Base-by-base conservation (phyloP, 2,329 filamentous ascomycete genomes). In the Exophiala oligosperma region DNA sequence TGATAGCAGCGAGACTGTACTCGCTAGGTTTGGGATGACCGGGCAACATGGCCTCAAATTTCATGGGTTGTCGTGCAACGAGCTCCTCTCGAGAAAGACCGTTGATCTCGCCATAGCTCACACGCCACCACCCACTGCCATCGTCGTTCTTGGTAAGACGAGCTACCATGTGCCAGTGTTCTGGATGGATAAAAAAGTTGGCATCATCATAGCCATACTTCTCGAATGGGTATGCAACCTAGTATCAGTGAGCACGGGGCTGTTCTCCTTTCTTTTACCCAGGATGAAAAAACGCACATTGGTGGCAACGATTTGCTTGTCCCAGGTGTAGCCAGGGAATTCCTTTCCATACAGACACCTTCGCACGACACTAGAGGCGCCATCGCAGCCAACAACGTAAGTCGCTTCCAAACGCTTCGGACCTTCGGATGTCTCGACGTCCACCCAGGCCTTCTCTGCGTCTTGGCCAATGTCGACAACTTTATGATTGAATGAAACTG, bases 161-260 rank as follows among this genome's bases (percentile, higher is more conserved):
- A 2, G 84, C 84, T 1, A 82, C 83, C 83, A 87, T 85, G 73
- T 83, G 75, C 70, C 83, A 87, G 66, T 88, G 76, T 26, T 82
- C 79, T 0, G 84, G 84, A 62, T 88, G 79, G 32, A 87, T 77
- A 63, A 85, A 82, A 68, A 86, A 86, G 68, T 65, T 61, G 47
- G 60, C 56, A 52, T 65, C 63, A 23, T 64, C 56, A 35, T 62
- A 65, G 54, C 63, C 63, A 21, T 57, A 63, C 50, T 65, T 62
- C 23, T 65, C 63, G 24, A 65, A 62, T 11, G 58, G 58, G 44
- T 62, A 64, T 9, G 56, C 38, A 21, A 62, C 59, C 63, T 65
- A 40, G 28, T n/a, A 40, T 48, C 21, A 41, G 49, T 37, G 24
- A 32, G 37, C 32, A 41, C 41, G 35, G 1, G 8, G 4, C 17